These are phyloP conservation scores for Penicillium atrosanguineum DNA, from an alignment of 495 filamentous ascomycete genomes.

Conservation along the genomic window DNA sequence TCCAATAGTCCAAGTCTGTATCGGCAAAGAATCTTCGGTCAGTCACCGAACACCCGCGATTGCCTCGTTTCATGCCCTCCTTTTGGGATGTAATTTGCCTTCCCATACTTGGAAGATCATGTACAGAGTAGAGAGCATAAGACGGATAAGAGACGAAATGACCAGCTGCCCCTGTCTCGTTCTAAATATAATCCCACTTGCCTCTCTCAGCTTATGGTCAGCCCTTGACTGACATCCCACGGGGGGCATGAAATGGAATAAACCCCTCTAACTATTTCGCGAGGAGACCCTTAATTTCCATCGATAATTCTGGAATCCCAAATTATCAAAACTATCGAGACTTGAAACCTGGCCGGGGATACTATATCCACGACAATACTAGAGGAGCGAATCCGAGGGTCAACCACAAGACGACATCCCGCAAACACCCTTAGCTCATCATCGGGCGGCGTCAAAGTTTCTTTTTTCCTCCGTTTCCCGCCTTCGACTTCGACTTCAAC, in stretches of 20 bases:
- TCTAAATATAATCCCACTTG: constrained; percentile 2
- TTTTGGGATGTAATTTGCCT: background rate
- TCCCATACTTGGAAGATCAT: background rate
- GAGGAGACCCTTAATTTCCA: background rate
- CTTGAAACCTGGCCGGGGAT: background rate
- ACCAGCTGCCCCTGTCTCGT: background rate
- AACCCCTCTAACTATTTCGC: background rate
- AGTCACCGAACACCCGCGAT: background rate
- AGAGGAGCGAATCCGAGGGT: constrained; percentile 26
- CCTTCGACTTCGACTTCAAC: constrained; percentile 1
- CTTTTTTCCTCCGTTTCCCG: constrained; percentile 18
- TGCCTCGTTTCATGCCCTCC: background rate
- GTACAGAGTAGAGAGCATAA: background rate
- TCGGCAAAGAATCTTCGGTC: background rate
- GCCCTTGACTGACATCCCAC: background rate
- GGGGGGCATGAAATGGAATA: background rate
- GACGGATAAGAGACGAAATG: background rate
- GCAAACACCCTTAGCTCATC: constrained; percentile 46
- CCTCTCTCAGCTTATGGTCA: constrained; percentile 9
- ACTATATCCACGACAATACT: background rate
- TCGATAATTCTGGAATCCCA: background rate
- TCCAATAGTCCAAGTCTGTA: background rate
- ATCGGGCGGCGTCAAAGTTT: constrained; percentile 26
- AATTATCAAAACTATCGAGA: background rate
- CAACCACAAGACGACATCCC: constrained; percentile 21